Base-by-base conservation (phyloP, 148 eudicot species). In the Arbutus unedo region DNA sequence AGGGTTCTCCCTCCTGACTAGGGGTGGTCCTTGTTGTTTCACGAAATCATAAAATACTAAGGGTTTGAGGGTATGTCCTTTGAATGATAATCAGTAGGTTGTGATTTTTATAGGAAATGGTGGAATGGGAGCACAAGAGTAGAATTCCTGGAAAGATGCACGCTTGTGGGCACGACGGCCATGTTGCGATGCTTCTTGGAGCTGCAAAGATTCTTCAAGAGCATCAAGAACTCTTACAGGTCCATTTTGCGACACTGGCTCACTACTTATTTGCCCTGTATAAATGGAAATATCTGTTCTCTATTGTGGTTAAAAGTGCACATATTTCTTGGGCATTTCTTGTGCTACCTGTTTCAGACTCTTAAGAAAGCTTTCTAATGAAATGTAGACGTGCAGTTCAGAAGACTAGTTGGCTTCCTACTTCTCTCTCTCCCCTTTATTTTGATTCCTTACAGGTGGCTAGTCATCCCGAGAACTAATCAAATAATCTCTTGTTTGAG, bases 101-200 rank as follows among this genome's bases (percentile, higher is more conserved):
- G 68, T 64, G 8, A 3, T 60, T 84, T 53, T 86, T 73, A 45
- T 80, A 95, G 98, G 98, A 93, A 91, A 67, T 90, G 90, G 96
- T 95, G 86, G 95, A 95, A 77, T 95, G 97, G 97, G 93, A 95
- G 78, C 95, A 95, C 90, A 93, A 93, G 88, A 93, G 98, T 86
- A 91, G 90, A 84, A 87, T 87, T 53, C 91, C 92, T 16, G 98
- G 98, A 53, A 95, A 94, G 85, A 94, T 94, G 96, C 98, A 94
- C 59, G 98, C 98, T 78, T 95, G 98, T 82, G 98, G 98, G 75
- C 97, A 95, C 83, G 98, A 95, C 85, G 93, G 93, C 74, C 98
- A 95, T 88, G 92, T 93, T 82, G 89, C 98, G 25, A 95, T 95
- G 98, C 90, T 93, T 85, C 96, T 95, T 79, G 98, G 98, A 73